Evolutionary conservation across 345 rosid species (phyloP), one percentile per base, ranked within the genome.

Genomic region (Linum lewisii): DNA sequence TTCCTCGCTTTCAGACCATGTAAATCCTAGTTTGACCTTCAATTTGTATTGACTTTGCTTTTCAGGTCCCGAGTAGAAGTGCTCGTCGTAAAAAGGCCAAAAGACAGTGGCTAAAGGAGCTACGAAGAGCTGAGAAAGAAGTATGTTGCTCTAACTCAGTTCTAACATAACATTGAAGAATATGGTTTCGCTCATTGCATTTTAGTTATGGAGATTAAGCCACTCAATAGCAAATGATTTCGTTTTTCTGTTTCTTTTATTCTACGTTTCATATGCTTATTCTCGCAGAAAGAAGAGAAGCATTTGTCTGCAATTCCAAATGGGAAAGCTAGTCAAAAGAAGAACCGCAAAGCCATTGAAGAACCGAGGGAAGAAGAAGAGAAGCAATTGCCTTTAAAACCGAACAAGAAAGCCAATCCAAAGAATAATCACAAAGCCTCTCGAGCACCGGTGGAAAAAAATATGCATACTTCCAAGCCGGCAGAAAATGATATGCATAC

Each of bases 1-100:
- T 42, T 42, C 18, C 47, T 42, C 18, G 14, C 18, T 42, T 42
- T 42, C 4, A 16, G 18, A 42, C 9, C 47, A 42, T 42, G 47
- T 16, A 42, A 42, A 54, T 25, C 7, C 20, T 16, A 21, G 16
- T 58, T 54, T 57, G 51, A 49, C 42, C 42, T 36, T 65, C 52
- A 56, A 38, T 44, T 24, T 62, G 45, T 22, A 11, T 15, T 51
- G 4, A 47, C 34, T 2, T 66, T 56, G 69, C 24, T 73, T 68
- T 15, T 67, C 67, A 86, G 99, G 55, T 66, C 9, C 96, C 92
- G 21, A 87, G 99, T 69, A 76, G 99, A 73, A 94, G 87, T 73
- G 90, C 99, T 70, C 82, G 96, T 1, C 96, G 99, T 57, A 94
- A 94, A 71, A 84, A 85, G 73, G 85, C 87, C 23, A 90, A 80